Conservation (phyloP, 768 basidiomycete species). For the Lentinula guzmanii region DNA sequence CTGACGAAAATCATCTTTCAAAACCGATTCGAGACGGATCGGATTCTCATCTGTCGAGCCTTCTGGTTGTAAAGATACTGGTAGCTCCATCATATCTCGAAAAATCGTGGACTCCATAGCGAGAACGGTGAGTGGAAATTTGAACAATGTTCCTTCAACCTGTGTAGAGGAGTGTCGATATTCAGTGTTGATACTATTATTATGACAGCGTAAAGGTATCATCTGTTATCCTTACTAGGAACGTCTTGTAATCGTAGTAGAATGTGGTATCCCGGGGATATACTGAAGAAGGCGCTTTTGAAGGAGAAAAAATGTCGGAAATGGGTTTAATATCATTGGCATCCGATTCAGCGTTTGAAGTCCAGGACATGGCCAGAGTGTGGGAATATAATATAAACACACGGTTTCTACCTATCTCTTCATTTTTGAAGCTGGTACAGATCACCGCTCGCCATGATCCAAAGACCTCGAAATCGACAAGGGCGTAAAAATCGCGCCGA, state of each 20-base stretch:
- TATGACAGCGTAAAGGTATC: background rate
- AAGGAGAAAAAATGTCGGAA: background rate
- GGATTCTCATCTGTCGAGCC: conserved; percentile 5
- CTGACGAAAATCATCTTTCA: conserved; percentile 15
- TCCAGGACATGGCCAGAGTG: background rate
- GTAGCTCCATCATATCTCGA: background rate
- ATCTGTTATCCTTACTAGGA: background rate
- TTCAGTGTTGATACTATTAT: background rate
- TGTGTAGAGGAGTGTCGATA: background rate
- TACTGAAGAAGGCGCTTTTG: background rate
- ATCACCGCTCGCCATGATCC: background rate
- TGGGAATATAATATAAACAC: background rate
- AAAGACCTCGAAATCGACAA: background rate
- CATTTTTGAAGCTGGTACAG: too few species aligned
- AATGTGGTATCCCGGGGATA: background rate
- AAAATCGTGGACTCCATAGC: background rate
- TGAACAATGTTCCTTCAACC: background rate
- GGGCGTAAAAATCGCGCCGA: background rate
- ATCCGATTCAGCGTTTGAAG: background rate
- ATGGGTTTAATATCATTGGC: background rate
- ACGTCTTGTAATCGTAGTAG: background rate
- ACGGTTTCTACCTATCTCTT: too few species aligned
- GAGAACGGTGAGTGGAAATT: background rate
- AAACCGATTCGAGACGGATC: conserved; percentile 14
- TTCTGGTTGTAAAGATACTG: background rate